phyloP scores from a whole-genome alignment of 768 basidiomycete genomes.

The Terana coerulea region DNA sequence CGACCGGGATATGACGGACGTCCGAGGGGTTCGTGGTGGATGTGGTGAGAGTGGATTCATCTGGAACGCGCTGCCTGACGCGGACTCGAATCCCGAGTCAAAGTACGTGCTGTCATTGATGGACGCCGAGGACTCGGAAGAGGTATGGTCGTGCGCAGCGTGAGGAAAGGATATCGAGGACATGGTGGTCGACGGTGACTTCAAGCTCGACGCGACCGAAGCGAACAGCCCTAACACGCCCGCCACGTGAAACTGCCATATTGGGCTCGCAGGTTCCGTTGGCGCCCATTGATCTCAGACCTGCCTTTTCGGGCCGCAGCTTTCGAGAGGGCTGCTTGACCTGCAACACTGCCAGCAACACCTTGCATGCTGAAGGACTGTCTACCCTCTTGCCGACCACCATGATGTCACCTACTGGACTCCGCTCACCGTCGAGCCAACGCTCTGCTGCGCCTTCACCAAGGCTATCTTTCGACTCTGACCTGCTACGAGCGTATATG shows the following conservation, averaged over 20 bases:
- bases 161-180: conserved; percentile 11
- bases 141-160: conserved; percentile 13
- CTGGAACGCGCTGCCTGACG: conserved; percentile 49
- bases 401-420: conserved; percentile 27
- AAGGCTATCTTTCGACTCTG: conserved; percentile 63
- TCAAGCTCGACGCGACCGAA: conserved; percentile 2
- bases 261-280: background rate
- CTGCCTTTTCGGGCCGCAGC: conserved; percentile 7
- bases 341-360: background rate
- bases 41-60: conserved; percentile 81
- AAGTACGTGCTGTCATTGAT: conserved; percentile 48
- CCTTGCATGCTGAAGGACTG: conserved; percentile 15
- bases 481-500: conserved; percentile 72
- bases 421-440: conserved; percentile 60
- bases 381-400: conserved; percentile 7
- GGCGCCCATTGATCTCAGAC: background rate
- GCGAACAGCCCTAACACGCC: background rate
- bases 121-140: conserved; percentile 38
- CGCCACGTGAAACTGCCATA: conserved; percentile 13
- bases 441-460: conserved; percentile 59
- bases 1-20: conserved; percentile 39
- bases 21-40: conserved; percentile 73
- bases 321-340: background rate
- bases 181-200: conserved; percentile 4
- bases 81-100: conserved; percentile 39